Base-by-base conservation (phyloP, 805 yeast genomes). In the Myxozyma monticola region DNA sequence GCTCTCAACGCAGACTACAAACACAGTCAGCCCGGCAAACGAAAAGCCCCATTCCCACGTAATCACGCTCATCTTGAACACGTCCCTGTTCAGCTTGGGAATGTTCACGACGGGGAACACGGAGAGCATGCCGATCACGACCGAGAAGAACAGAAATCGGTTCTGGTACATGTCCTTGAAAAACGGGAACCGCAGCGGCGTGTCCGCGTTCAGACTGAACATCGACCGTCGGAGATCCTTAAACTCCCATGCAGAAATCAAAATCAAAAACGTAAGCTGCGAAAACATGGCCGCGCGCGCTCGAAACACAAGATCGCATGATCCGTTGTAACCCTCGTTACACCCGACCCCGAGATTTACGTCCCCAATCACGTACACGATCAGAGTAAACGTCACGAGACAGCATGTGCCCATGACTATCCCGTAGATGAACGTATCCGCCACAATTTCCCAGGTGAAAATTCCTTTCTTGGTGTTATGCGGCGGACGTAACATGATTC, bases 261-360 rank as follows among this genome's bases (percentile, higher is more conserved):
- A 74, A 2, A 91, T 85, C 70, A 90, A 78, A 95, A 95, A 88
- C 0, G 95, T 88, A 83, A 87, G 83, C 1, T 83, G 79, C 0
- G 84, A 84, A 72, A 88, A 88, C 0, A 89, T 78, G 2, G 85
- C 79, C 2, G 95, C 79, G 65, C 96, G 78, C 3, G 89, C 86
- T 60, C 78, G 75, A 69, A 82, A 87, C 10, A 88, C 95, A 54
- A 74, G 68, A 39, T 70, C 61, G 69, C 96, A 88, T 0, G 69
- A 52, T 1, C 63, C 70, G 35, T 70, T 69, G 45, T 71, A 72
- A 25, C 65, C 66, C 25, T 74, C 68, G 67, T 87, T 87, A 70
- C 96, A 87, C 51, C 74, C 68, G 17, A 49, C 39, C 14, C 93
- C 95, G 42, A 87, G 73, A 30, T 80, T 65, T 28, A 89, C 91